Conservation (phyloP, 768 basidiomycete species). For the Clitopilus passeckerianus region DNA sequence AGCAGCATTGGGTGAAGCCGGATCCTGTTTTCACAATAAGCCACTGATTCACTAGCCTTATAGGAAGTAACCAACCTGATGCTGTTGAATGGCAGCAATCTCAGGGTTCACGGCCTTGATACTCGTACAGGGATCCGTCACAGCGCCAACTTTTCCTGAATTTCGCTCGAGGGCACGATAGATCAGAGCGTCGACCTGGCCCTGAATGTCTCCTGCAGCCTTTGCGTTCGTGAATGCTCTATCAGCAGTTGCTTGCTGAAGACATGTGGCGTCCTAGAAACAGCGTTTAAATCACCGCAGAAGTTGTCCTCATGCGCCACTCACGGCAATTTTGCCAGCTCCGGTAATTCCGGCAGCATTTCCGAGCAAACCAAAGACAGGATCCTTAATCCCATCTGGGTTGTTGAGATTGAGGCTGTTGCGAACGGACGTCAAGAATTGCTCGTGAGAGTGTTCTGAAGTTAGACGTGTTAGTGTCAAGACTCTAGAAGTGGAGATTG, state of each 20-base stretch:
- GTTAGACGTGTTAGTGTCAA: background rate
- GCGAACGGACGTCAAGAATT: constrained; percentile 47
- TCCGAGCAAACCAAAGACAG: constrained; percentile 61
- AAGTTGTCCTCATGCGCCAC: constrained; percentile 7
- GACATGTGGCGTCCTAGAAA: constrained; percentile 48
- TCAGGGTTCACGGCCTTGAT: constrained; percentile 58
- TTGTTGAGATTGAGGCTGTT: constrained; percentile 48
- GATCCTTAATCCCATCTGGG: constrained; percentile 52
- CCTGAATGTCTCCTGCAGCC: constrained; percentile 49
- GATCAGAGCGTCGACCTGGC: constrained; percentile 53
- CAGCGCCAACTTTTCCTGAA: constrained; percentile 46
- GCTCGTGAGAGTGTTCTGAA: constrained; percentile 62
- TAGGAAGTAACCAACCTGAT: constrained; percentile 32
- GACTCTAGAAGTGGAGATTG: too few relatives aligned
- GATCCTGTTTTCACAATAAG: constrained; percentile 35
- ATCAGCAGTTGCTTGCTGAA: constrained; percentile 63
- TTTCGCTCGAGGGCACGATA: constrained; percentile 67
- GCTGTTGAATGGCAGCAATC: constrained; percentile 59
- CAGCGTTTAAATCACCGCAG: background rate
- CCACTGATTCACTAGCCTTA: background rate
- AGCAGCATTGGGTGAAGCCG: constrained; percentile 53
- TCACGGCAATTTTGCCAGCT: constrained; percentile 47
- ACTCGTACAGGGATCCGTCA: constrained; percentile 44
- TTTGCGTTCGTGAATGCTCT: constrained; percentile 74
- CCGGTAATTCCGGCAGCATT: constrained; percentile 57